Evolutionary conservation across 495 filamentous ascomycete genomes (phyloP).

Genomic region (Podospora sp.): DNA sequence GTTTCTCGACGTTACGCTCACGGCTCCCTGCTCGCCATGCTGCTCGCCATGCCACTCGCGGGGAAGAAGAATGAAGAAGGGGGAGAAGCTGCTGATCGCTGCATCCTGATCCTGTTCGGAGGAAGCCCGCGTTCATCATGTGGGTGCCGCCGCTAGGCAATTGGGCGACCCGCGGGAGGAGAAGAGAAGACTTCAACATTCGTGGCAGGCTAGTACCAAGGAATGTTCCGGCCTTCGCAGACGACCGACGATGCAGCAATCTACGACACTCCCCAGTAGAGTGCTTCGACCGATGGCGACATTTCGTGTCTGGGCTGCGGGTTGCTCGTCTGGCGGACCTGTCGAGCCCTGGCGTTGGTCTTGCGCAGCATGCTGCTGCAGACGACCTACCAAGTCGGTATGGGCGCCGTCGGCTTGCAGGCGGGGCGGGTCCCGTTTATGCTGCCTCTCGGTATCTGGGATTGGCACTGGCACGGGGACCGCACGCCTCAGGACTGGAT

Average conservation of each 20-base stretch:
- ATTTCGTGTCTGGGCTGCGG: constrained; percentile 12
- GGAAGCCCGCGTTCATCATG: background rate
- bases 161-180: background rate
- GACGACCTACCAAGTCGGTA: background rate
- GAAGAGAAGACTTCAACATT: background rate
- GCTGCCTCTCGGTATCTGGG: background rate
- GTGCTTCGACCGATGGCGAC: constrained; percentile 23
- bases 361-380: constrained; percentile 12
- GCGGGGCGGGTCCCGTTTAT: background rate
- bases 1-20: background rate
- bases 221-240: constrained; percentile 17
- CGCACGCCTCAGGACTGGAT: background rate
- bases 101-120: constrained; percentile 9
- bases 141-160: constrained; percentile 1
- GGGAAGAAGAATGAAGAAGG: background rate
- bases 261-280: background rate
- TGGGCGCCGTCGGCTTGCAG: background rate
- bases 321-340: constrained; percentile 13
- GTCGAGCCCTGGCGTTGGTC: background rate
- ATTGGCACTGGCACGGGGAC: constrained; percentile 1
- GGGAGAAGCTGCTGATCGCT: background rate
- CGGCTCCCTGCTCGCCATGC: background rate
- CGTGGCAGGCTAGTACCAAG: background rate
- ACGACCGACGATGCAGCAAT: constrained; percentile 4
- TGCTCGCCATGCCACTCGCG: background rate